Evolutionary conservation across 768 basidiomycete species (phyloP).

Genomic region (Exidia glandulosa): DNA sequence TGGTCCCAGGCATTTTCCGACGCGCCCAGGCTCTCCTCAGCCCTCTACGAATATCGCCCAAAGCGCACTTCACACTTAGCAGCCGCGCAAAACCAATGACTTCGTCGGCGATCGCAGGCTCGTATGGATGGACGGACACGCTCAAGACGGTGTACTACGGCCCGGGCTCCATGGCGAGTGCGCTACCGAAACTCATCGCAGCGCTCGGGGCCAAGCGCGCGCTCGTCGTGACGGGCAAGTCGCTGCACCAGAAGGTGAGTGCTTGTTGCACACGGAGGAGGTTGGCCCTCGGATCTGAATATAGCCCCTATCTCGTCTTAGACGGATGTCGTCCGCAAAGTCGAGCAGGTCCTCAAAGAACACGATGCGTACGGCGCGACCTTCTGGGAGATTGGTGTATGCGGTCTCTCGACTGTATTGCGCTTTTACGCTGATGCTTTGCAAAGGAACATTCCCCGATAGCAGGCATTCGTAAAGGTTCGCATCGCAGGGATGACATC

Average conservation of each 20-base stretch:
- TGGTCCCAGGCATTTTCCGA: too few species aligned
- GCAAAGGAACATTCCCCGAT: slow-evolving; percentile 65
- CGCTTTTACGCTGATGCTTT: too few species aligned
- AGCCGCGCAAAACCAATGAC: too few species aligned
- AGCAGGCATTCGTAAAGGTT: slow-evolving; percentile 44
- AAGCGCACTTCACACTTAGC: too few species aligned
- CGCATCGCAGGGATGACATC: background rate
- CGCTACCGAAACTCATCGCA: slow-evolving; percentile 51
- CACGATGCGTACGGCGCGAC: slow-evolving; percentile 52
- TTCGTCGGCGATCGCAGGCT: too few species aligned
- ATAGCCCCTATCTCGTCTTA: slow-evolving; percentile 12
- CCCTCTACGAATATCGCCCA: too few species aligned
- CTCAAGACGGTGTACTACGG: slow-evolving; percentile 64
- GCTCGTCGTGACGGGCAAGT: slow-evolving; percentile 61
- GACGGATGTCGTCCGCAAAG: slow-evolving; percentile 50
- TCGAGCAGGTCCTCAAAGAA: slow-evolving; percentile 46
- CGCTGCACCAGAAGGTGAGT: slow-evolving; percentile 50
- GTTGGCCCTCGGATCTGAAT: background rate
- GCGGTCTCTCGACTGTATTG: too few species aligned
- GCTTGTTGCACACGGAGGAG: background rate
- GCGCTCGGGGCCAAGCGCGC: slow-evolving; percentile 49
- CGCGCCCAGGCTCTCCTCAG: too few species aligned
- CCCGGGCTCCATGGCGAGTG: slow-evolving; percentile 50
- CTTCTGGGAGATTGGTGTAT: slow-evolving; percentile 63
- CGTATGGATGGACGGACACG: slow-evolving; percentile 55